Evolutionary conservation across 169 alveolate genomes (phyloP).

Genomic region (Condylostoma magnum): DNA sequence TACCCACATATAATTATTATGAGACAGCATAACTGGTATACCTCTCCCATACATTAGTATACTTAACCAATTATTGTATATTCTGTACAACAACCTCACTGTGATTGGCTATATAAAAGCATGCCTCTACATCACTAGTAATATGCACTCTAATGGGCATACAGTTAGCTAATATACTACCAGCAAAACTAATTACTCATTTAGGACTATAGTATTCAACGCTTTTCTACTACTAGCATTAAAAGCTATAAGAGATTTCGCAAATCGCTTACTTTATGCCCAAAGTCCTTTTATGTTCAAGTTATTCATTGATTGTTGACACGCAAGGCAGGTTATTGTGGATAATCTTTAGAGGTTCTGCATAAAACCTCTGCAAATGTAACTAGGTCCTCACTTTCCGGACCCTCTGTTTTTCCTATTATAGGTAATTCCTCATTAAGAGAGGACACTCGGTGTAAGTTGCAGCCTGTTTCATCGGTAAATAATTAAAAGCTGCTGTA

Average conservation of each 20-base stretch:
- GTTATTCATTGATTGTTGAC: slow-evolving; percentile 55
- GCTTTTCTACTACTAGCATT: slow-evolving; percentile 53
- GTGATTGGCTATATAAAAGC: slow-evolving; percentile 68
- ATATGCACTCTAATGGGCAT: slow-evolving; percentile 79
- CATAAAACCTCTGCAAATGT: slow-evolving; percentile 56
- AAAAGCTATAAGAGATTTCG: slow-evolving; percentile 60
- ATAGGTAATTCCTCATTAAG: slow-evolving; percentile 69
- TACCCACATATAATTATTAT: slow-evolving; percentile 70
- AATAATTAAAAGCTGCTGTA: too few relatives aligned
- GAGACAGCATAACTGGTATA: slow-evolving; percentile 81
- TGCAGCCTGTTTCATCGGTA: too few relatives aligned
- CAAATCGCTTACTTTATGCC: slow-evolving; percentile 48
- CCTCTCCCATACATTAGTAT: slow-evolving; percentile 45
- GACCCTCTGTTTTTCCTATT: slow-evolving; percentile 46
- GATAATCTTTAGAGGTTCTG: slow-evolving; percentile 39
- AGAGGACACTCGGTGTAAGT: slow-evolving; percentile 73
- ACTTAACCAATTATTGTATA: slow-evolving; percentile 55
- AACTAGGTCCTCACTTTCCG: slow-evolving; percentile 49
- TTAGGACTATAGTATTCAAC: slow-evolving; percentile 76
- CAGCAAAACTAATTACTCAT: slow-evolving; percentile 76
- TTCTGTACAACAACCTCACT: slow-evolving; percentile 75
- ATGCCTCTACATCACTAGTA: slow-evolving; percentile 73
- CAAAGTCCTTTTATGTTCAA: slow-evolving; percentile 63
- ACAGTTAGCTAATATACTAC: slow-evolving; percentile 64
- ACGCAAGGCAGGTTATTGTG: slow-evolving; percentile 43